Evolutionary conservation across 768 basidiomycete species (phyloP).

Genomic region (Collybia sordida): DNA sequence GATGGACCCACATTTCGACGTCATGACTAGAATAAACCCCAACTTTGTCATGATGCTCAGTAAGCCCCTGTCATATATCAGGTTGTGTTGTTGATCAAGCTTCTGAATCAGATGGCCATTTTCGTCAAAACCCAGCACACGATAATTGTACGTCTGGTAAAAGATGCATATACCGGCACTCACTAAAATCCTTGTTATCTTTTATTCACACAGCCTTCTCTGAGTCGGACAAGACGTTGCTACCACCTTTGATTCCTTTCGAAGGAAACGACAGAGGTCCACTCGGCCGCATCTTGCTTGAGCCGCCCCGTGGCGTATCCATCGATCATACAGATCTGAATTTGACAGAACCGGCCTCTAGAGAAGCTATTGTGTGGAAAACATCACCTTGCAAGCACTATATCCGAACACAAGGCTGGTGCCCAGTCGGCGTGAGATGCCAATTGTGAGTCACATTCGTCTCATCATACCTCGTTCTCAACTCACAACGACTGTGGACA

Average conservation of each 20-base stretch:
- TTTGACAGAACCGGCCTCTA: background rate
- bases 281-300: background rate
- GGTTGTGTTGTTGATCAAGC: background rate
- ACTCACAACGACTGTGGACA: constrained; percentile 1
- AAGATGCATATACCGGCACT: too few species aligned
- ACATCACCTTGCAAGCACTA: constrained; percentile 41
- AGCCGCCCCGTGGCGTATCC: background rate
- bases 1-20: too few species aligned
- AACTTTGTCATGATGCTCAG: background rate
- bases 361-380: constrained; percentile 22
- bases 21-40: too few species aligned
- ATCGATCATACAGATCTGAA: constrained; percentile 3
- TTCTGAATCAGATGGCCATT: background rate
- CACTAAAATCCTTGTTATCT: too few species aligned
- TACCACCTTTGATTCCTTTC: too few species aligned
- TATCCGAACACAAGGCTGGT: constrained; percentile 39
- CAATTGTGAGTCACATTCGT: constrained; percentile 34
- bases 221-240: too few species aligned
- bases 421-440: constrained; percentile 39
- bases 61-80: background rate
- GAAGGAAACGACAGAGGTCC: too few species aligned
- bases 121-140: background rate
- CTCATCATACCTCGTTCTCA: constrained; percentile 16
- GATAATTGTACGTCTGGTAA: too few species aligned
- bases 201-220: too few species aligned